Base-by-base conservation (phyloP, 139 green algal species). In the Pseudopediastrum boryanum region DNA sequence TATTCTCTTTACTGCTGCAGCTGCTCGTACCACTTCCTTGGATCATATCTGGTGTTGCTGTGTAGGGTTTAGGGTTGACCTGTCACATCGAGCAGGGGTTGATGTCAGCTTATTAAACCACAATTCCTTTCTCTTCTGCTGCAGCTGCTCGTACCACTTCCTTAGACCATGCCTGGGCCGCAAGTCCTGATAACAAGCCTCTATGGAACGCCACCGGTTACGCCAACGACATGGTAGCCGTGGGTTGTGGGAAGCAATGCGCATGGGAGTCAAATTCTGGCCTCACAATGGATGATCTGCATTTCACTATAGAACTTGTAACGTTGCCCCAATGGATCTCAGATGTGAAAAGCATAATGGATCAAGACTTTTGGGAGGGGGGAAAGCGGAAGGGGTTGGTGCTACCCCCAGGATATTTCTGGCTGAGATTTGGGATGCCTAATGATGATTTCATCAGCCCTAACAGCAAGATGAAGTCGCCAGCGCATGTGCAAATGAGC, bases 331-430 rank as follows among this genome's bases (percentile, higher is more conserved):
- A 46, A 19, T 82, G 76, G 76, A 76, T 82, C 3, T 38, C 51
- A 2, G 76, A 82, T 27, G 65, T 74, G 25, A 50, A 74, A 38
- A 27, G 27, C 25, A 25, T 81, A 31, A 51, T 81, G 6, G 74
- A 38, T 8, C 46, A 48, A 16, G 74, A 81, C 62, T 31, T 81
- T 43, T 70, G 56, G 52, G 43, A 48, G 3, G 7, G 35, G 6
- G 73, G 73, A 9, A 4, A 33, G 8, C 48, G 38, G 31, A 21
- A 23, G 1, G 35, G 35, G 25, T 36, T 62, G 10, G 16, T 31
- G 21, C 12, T 81, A 38, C 58, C 74, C 25, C 59, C 74, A 31
- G 76, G 76, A 41, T 82, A 82, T 42, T 76, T 82, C 50, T 82
- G 76, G 76, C 65, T 82, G 50, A n/a, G 76, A 1, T 82, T 82